Base-by-base conservation (phyloP, 108 stramenopile genomes). In the Epithemia pelagica region DNA sequence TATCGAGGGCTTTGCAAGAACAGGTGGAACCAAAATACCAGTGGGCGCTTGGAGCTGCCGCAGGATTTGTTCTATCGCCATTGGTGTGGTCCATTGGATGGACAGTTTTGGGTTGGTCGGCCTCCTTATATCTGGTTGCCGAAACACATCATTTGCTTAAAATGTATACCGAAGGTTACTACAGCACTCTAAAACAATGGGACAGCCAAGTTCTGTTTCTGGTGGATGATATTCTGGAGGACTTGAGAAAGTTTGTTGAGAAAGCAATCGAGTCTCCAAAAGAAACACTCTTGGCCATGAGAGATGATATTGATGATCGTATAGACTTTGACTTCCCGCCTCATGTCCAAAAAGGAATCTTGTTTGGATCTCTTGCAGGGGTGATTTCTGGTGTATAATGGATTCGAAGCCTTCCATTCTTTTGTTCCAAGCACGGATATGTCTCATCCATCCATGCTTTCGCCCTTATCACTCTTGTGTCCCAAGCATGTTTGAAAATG, bases 1-100 rank as follows among this genome's bases (percentile, higher is more conserved):
- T 78, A 19, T 56, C 66, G 77, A 70, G 57, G 53, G 77, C 70
- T 21, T 64, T 75, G 27, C 51, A 72, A 24, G 67, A 64, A 20
- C 76, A 81, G 66, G 61, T 63, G 18, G 28, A 28, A 26, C 62
- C 62, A 21, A 37, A 63, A 18, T 24, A 33, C n/a, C 62, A 63
- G 31, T 23, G 62, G 33, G 62, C 32, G 1, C 19, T 63, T 1
- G 62, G 62, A n/a, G 10, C 33, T 21, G 31, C 62, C 1, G 28
- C 37, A 2, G 62, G 62, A 1, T 51, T 63, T 28, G 33, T 63
- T 63, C 46, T 63, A 2, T 63, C 62, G 1, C 62, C 62, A 1
- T 2, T 60, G 18, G 30, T 28, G 27, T 60, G 59, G 59, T 28
- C 59, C 1, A 2, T 60, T 5, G 15, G 37, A 5, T 46, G 37